Percentiles rank a stretch among this genome's conserved stretches.
phyloP scores from a whole-genome alignment of 2,329 filamentous ascomycete genomes.

The Aspergillus fijiensis region DNA sequence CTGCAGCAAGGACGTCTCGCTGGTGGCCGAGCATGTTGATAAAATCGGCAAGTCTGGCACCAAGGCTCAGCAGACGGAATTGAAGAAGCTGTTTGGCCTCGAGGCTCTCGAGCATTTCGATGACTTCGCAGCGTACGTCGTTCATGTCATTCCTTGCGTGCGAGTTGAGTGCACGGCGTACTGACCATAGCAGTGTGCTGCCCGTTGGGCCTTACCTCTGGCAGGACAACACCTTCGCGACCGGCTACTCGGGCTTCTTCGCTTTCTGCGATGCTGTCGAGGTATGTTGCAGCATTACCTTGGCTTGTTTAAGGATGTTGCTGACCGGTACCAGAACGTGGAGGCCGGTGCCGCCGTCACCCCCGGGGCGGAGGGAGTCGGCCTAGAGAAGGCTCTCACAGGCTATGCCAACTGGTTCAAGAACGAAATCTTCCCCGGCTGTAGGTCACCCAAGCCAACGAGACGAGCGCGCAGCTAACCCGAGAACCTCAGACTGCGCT shows the following conservation, averaged over 20 bases:
- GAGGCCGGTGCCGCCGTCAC: constrained; percentile 26
- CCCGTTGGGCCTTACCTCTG: constrained; percentile 59
- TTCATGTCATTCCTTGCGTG: background rate
- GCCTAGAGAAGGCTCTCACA: constrained; percentile 52
- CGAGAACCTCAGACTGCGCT: constrained; percentile 43
- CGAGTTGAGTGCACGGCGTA: background rate
- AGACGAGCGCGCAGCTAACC: background rate
- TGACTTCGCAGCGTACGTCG: constrained; percentile 49
- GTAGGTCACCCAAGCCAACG: background rate
- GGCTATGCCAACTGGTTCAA: constrained; percentile 59
- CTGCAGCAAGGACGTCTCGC: constrained; percentile 54
- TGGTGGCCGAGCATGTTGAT: constrained; percentile 58
- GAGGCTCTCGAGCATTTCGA: constrained; percentile 52
- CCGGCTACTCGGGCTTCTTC: constrained; percentile 48
- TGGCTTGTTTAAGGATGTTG: constrained; percentile 6
- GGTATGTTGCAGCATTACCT: constrained; percentile 31
- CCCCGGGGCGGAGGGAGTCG: constrained; percentile 50
- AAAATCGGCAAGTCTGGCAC: constrained; percentile 46
- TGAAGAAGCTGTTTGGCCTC: constrained; percentile 57
- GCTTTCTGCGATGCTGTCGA: constrained; percentile 34
- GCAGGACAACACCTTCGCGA: constrained; percentile 55
- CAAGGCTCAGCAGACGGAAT: constrained; percentile 39
- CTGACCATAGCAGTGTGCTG: constrained; percentile 41
- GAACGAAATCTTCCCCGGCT: constrained; percentile 46
- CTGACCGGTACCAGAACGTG: constrained; percentile 30